A percentile compares a stretch with the other conserved stretches of the same genome.
These are phyloP conservation scores for Malus orientalis DNA, from an alignment of 306 rosid species.

Conservation along the genomic window DNA sequence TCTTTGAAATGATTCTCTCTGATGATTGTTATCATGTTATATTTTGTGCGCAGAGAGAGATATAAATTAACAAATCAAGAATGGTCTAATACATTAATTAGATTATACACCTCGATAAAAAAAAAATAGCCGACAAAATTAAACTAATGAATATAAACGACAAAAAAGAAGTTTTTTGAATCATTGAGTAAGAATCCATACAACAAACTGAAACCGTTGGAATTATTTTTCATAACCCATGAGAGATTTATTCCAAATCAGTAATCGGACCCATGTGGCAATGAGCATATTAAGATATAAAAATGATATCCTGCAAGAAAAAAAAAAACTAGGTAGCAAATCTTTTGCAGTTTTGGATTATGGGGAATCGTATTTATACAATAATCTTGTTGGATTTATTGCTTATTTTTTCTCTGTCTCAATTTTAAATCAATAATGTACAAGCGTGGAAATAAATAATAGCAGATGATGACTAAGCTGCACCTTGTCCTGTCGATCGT, in stretches of 20 bases:
- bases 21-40: too few species aligned
- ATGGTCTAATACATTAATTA: background rate
- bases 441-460: constrained; percentile 29
- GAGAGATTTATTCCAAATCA: background rate
- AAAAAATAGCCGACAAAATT: background rate
- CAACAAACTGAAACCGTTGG: background rate
- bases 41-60: background rate
- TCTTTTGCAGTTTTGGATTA: background rate
- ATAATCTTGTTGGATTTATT: background rate
- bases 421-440: constrained; percentile 2
- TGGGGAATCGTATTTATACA: background rate
- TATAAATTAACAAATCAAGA: background rate
- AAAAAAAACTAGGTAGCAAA: background rate
- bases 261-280: background rate
- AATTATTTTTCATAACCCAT: background rate
- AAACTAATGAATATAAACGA: background rate
- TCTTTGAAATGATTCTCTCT: too few species aligned
- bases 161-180: background rate
- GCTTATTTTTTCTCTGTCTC: background rate
- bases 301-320: background rate
- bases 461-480: constrained; percentile 20
- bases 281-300: background rate
- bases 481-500: background rate
- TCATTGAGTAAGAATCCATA: background rate
- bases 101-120: background rate